Conservation (phyloP, 2,329 filamentous ascomycete species). For the Colletotrichum sp. region DNA sequence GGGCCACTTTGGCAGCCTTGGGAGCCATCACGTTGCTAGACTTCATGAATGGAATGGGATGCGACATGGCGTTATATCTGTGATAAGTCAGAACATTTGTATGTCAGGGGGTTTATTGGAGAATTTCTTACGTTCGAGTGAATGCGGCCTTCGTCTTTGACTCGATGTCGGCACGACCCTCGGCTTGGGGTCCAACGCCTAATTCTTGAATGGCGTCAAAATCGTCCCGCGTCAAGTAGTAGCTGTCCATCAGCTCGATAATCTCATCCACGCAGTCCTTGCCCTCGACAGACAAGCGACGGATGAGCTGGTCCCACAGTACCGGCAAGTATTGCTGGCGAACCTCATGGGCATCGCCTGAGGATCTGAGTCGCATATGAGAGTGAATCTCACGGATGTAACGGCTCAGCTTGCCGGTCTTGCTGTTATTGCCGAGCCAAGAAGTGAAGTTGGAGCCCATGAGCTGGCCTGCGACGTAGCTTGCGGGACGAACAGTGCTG, state of each 20-base stretch:
- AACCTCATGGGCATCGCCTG: slow-evolving; percentile 91
- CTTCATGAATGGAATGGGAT: slow-evolving; percentile 97
- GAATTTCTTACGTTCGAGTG: slow-evolving; percentile 75
- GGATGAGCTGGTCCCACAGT: slow-evolving; percentile 82
- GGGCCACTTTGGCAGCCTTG: slow-evolving; percentile 77
- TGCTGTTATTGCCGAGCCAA: slow-evolving; percentile 97
- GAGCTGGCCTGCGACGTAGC: slow-evolving; percentile 82
- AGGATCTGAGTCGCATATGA: slow-evolving; percentile 91
- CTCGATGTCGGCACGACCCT: slow-evolving; percentile 79
- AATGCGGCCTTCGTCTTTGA: slow-evolving; percentile 87
- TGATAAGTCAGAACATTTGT: slow-evolving; percentile 1
- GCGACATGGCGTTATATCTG: slow-evolving; percentile 85
- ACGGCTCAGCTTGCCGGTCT: slow-evolving; percentile 76
- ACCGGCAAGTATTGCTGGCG: slow-evolving; percentile 93
- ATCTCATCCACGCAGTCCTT: slow-evolving; percentile 82
- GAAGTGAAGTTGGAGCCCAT: slow-evolving; percentile 79
- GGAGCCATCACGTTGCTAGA: slow-evolving; percentile 77
- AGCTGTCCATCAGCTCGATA: slow-evolving; percentile 96
- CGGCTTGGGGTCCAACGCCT: slow-evolving; percentile 83
- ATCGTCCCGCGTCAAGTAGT: slow-evolving; percentile 93
- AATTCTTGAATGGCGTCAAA: slow-evolving; percentile 93
- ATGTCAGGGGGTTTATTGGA: not conserved
- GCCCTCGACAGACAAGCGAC: slow-evolving; percentile 76
- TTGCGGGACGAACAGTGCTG: slow-evolving; percentile 91
- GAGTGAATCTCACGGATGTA: slow-evolving; percentile 93